A percentile compares a stretch with the other conserved stretches of the same genome.
These are phyloP conservation scores for Yamadazyma insecticola DNA, from an alignment of 805 yeast species.

Conservation along the genomic window DNA sequence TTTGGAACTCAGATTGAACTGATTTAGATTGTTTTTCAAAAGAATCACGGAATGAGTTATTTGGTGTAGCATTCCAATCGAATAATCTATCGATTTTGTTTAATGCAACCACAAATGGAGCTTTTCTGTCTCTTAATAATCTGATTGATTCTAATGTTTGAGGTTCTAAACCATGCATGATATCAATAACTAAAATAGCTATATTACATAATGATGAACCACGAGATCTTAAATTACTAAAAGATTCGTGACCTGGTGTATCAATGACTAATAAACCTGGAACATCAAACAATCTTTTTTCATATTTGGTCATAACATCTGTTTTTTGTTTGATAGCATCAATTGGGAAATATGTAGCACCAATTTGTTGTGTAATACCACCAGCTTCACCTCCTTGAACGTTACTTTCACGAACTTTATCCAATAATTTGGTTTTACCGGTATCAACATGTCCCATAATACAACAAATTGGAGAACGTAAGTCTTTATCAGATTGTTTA, in stretches of 20 bases:
- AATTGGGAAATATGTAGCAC: slow-evolving; percentile 99
- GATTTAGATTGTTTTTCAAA: slow-evolving; percentile 74
- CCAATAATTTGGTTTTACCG: slow-evolving; percentile 96
- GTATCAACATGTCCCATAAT: slow-evolving; percentile 99
- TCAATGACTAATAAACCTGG: slow-evolving; percentile 97
- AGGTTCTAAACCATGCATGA: slow-evolving; percentile 98
- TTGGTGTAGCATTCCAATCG: slow-evolving; percentile 88
- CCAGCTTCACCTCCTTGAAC: slow-evolving; percentile 99
- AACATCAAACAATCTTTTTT: slow-evolving; percentile 82
- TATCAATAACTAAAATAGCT: slow-evolving; percentile 96
- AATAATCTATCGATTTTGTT: slow-evolving; percentile 97
- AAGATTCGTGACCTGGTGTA: slow-evolving; percentile 99
- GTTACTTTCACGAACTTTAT: slow-evolving; percentile 96
- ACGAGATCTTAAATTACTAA: slow-evolving; percentile 94
- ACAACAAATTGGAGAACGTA: slow-evolving; percentile 99
- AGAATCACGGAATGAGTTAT: slow-evolving; percentile 95
- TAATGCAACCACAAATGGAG: slow-evolving; percentile 95
- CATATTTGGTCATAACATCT: slow-evolving; percentile 81
- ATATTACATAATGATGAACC: slow-evolving; percentile 99
- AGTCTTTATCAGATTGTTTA: slow-evolving; percentile 40
- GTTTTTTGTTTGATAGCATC: slow-evolving; percentile 90
- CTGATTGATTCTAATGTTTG: slow-evolving; percentile 94
- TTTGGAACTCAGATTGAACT: slow-evolving; percentile 90
- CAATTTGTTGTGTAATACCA: slow-evolving; percentile 99
- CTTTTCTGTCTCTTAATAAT: slow-evolving; percentile 91